Base-by-base conservation (phyloP, 805 yeast genomes). In the Ogataea methylovora region DNA sequence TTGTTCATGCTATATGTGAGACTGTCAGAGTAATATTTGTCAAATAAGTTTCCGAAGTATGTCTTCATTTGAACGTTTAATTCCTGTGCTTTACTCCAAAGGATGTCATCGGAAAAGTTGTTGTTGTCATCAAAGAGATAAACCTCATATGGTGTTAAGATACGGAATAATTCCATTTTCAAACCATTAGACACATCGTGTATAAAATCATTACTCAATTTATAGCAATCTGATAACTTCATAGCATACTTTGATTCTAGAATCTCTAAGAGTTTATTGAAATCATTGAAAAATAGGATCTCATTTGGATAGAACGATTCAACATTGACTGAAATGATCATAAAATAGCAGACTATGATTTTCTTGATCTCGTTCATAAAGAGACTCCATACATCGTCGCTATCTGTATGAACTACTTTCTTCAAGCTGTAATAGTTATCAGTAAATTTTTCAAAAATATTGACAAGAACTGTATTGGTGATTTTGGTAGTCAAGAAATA, bases 251-350 rank as follows among this genome's bases (percentile, higher is more conserved):
- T 33, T 1, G 29, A 15, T 14, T 44, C 30, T 8, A 46, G 35
- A 17, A 41, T 44, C 10, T 53, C 56, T 7, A 56, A 30, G 4
- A 56, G 29, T 16, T 38, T 42, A 15, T 44, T 43, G 34, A 38
- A 58, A 35, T 60, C 65, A 35, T 59, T 56, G 40, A 51, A 52
- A 19, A 59, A 57, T 12, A 58, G 34, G 3, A 57, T 35, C 14
- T 37, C 39, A n/a, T 37, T 44, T 3, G 51, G 42, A 35, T 58
- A 56, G 16, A 36, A 41, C 3, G 38, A 35, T 8, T 30, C 7
- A 0, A 41, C 27, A 19, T 45, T 35, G 4, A 40, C 30, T 20
- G 44, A 40, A 8, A 54, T 32, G 26, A 55, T 44, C 50, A 56
- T 51, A 30, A 52, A 57, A 23, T 37, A 46, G 27, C 52, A 43